phyloP scores from a whole-genome alignment of 169 alveolate species.

The Plasmodium reichenowi region DNA sequence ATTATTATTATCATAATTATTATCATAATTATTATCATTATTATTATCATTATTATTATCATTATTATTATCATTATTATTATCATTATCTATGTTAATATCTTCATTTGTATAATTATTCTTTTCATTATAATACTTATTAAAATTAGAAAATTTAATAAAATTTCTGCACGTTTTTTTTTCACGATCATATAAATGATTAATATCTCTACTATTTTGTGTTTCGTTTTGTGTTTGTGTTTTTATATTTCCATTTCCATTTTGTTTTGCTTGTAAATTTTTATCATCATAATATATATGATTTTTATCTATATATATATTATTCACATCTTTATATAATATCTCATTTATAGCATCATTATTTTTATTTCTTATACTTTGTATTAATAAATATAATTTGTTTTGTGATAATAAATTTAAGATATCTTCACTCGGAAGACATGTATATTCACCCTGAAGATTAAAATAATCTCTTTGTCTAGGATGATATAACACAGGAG shows the following conservation, averaged over 20 bases:
- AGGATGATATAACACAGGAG: constrained; percentile 76
- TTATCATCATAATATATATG: constrained; percentile 53
- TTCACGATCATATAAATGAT: background rate
- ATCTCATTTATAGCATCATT: constrained; percentile 45
- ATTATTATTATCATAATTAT: background rate
- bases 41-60: background rate
- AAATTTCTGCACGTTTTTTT: background rate
- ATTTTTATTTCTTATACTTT: constrained; percentile 56
- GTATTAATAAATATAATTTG: constrained; percentile 24
- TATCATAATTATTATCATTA: background rate
- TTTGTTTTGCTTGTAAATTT: background rate
- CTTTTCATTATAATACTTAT: too few relatives aligned
- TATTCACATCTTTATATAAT: constrained; percentile 60
- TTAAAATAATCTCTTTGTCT: constrained; percentile 67
- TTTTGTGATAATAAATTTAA: constrained; percentile 60
- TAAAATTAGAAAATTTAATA: background rate
- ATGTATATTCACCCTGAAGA: constrained; percentile 70
- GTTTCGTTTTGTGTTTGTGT: too few relatives aligned
- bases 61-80: background rate
- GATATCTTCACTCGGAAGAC: constrained; percentile 57
- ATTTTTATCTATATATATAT: constrained; percentile 48
- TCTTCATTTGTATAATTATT: background rate
- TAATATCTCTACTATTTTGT: background rate
- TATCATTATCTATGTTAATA: background rate
- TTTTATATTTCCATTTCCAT: background rate